phyloP scores from a whole-genome alignment of 2,329 filamentous ascomycete species.

The Simplicillium sp. region DNA sequence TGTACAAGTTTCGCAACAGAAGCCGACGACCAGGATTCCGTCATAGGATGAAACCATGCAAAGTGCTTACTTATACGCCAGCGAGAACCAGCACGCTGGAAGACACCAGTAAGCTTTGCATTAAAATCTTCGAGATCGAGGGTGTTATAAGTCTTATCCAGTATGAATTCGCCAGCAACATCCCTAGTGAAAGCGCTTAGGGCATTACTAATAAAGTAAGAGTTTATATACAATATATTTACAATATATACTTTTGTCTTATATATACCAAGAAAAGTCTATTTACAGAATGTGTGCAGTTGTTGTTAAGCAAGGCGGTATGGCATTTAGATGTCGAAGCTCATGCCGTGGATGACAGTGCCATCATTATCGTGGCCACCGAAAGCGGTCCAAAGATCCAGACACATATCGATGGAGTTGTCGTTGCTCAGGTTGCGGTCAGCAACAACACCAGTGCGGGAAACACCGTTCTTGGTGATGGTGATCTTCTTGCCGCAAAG shows the following conservation, averaged over 20 bases:
- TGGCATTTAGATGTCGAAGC: not conserved
- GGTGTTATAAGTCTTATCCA: constrained; percentile 7
- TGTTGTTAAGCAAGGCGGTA: too few species aligned
- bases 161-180: constrained; percentile 8
- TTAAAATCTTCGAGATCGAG: constrained; percentile 8
- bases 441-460: constrained; percentile 3
- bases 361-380: constrained; percentile 2
- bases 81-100: constrained; percentile 4
- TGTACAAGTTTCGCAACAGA: not conserved
- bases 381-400: constrained; percentile 5
- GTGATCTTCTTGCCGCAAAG: constrained; percentile 4
- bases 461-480: constrained; percentile 4
- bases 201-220: too few species aligned
- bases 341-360: not conserved
- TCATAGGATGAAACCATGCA: not conserved
- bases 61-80: constrained; percentile 7
- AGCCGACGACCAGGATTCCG: too few species aligned
- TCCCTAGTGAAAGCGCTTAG: constrained; percentile 8
- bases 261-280: too few species aligned
- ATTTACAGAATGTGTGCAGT: too few species aligned
- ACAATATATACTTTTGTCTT: too few species aligned
- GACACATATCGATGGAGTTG: constrained; percentile 4
- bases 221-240: too few species aligned
- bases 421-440: constrained; percentile 2
- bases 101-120: constrained; percentile 1